A percentile compares a stretch with the other conserved stretches of the same genome.
phyloP scores from a whole-genome alignment of 129 eudicot species.

The Tagetes erecta region DNA sequence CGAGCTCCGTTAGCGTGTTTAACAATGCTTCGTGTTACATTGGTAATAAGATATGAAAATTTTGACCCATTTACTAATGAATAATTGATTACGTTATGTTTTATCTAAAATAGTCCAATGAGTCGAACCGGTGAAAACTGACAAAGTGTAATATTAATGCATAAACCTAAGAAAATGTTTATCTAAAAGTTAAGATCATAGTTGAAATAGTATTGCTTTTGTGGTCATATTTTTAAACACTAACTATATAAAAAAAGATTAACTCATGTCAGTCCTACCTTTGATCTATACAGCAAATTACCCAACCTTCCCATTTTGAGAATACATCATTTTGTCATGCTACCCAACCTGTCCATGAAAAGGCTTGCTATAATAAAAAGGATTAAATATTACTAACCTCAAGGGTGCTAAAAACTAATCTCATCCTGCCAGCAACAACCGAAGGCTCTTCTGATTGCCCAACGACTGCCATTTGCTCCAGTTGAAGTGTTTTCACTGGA shows the following conservation, averaged over 20 bases:
- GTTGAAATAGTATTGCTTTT: neutral
- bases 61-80: neutral
- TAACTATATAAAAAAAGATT: neutral
- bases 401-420: conserved; percentile 93
- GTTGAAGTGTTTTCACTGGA: conserved; percentile 94
- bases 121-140: neutral
- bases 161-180: neutral
- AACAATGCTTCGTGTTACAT: neutral
- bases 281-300: neutral
- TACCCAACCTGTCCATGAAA: neutral
- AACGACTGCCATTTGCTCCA: conserved; percentile 93
- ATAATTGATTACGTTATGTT: neutral
- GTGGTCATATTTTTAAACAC: neutral
- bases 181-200: neutral
- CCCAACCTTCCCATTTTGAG: neutral
- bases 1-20: too few species aligned
- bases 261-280: neutral
- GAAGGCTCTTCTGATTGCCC: conserved; percentile 94
- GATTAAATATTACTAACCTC: conserved; percentile 60
- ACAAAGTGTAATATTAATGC: neutral
- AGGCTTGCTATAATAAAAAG: neutral
- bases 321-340: neutral
- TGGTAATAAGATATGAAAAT: neutral
- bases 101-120: neutral
- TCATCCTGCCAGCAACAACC: conserved; percentile 93